Conservation (phyloP, 2,329 filamentous ascomycete genomes). For the Fonsecaea nubica region DNA sequence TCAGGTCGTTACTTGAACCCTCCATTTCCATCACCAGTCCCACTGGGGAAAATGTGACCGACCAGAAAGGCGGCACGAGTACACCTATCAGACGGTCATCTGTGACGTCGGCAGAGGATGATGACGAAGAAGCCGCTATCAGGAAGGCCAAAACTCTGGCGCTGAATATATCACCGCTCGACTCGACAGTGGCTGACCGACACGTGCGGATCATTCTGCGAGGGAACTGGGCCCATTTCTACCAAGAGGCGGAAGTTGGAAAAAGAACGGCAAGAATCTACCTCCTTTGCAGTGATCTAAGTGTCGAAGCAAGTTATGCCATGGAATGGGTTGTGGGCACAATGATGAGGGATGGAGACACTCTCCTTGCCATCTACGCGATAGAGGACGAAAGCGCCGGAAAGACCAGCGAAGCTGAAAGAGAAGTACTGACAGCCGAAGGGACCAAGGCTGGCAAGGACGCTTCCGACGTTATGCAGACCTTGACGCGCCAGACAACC, state of each 20-base stretch:
- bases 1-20: conserved; percentile 41
- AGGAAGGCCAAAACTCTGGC: conserved; percentile 84
- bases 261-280: conserved; percentile 84
- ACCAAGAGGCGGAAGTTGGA: conserved; percentile 78
- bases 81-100: conserved; percentile 22
- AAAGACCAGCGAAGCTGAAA: conserved; percentile 53
- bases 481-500: conserved; percentile 58
- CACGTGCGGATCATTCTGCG: conserved; percentile 89
- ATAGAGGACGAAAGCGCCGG: conserved; percentile 78
- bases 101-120: conserved; percentile 26
- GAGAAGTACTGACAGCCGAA: conserved; percentile 58
- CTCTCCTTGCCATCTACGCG: conserved; percentile 89
- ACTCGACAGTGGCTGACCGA: conserved; percentile 75
- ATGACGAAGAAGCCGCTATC: conserved; percentile 84
- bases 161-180: conserved; percentile 78
- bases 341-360: conserved; percentile 91
- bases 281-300: conserved; percentile 92
- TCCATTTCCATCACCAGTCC: conserved; percentile 42
- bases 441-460: conserved; percentile 78
- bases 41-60: conserved; percentile 46
- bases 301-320: conserved; percentile 91
- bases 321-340: conserved; percentile 98
- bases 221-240: conserved; percentile 72
- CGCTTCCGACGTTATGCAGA: conserved; percentile 73
- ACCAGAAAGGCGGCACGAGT: conserved; percentile 47